Conservation (phyloP, 2,329 filamentous ascomycete species). For the Ascochyta koolunga region DNA sequence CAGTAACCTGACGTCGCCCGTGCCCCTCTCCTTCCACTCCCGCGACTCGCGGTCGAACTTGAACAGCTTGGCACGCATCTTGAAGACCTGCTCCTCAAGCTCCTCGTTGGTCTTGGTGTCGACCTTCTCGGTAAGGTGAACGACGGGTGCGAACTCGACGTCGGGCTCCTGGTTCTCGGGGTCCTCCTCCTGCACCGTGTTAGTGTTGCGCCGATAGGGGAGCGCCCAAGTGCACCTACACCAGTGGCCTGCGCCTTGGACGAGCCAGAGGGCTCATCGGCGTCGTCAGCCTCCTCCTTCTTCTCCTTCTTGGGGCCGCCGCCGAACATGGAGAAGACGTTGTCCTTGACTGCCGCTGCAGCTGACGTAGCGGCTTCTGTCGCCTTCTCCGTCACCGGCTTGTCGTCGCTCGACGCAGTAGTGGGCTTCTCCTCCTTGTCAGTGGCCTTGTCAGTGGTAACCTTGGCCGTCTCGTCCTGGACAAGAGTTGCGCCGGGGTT, state of each 20-base stretch:
- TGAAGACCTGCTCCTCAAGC: slow-evolving; percentile 95
- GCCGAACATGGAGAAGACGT: slow-evolving; percentile 98
- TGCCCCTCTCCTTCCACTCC: slow-evolving; percentile 99
- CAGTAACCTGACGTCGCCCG: slow-evolving; percentile 91
- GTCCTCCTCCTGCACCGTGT: slow-evolving; percentile 64
- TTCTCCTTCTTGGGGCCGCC: slow-evolving; percentile 97
- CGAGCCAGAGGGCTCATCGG: slow-evolving; percentile 83
- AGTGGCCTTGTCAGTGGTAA: slow-evolving; percentile 47
- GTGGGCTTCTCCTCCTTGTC: slow-evolving; percentile 32
- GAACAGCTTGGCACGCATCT: slow-evolving; percentile 99
- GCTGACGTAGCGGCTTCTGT: slow-evolving; percentile 46
- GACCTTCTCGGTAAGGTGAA: slow-evolving; percentile 94
- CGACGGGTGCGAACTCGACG: slow-evolving; percentile 96
- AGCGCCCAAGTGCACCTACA: slow-evolving; percentile 48
- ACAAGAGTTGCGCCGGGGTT: slow-evolving; percentile 49
- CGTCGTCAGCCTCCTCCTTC: slow-evolving; percentile 72
- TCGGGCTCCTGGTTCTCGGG: slow-evolving; percentile 91
- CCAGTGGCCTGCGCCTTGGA: slow-evolving; percentile 60
- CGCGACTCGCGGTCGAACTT: slow-evolving; percentile 89
- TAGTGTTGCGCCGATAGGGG: slow-evolving; percentile 8
- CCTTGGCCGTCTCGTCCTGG: slow-evolving; percentile 53
- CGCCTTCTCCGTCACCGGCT: slow-evolving; percentile 52
- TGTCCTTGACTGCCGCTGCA: slow-evolving; percentile 54
- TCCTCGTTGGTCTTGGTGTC: slow-evolving; percentile 99
- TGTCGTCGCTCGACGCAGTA: slow-evolving; percentile 53